Evolutionary conservation across 31 red algal genomes (phyloP).

Genomic region (Bonnemaisonia californica): DNA sequence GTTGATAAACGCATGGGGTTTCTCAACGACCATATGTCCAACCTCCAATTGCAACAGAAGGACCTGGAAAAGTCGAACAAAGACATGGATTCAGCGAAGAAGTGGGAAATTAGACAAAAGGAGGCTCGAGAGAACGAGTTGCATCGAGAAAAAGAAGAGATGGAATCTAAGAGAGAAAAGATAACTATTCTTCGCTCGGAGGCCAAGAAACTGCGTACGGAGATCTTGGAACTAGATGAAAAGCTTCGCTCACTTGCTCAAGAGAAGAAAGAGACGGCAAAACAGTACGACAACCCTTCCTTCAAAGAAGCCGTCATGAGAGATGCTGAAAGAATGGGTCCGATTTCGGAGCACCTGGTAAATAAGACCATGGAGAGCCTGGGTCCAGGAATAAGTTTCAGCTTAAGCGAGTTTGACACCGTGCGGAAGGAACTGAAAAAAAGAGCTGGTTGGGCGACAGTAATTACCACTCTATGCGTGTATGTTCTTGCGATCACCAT

Average conservation of each 20-base stretch:
- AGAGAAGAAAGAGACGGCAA: slow-evolving; percentile 28
- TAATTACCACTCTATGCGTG: slow-evolving; percentile 32
- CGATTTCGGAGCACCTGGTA: slow-evolving; percentile 40
- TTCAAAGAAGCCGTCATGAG: slow-evolving; percentile 25
- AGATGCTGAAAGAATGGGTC: slow-evolving; percentile 40
- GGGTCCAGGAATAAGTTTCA: slow-evolving; percentile 29
- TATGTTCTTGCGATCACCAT: slow-evolving; percentile 44
- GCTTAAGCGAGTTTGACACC: slow-evolving; percentile 8
- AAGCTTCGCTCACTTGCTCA: slow-evolving; percentile 31
- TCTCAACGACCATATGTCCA: slow-evolving; percentile 33
- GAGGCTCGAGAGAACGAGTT: slow-evolving; percentile 35
- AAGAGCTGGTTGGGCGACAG: neutral
- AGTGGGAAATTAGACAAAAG: slow-evolving; percentile 57
- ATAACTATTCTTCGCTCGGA: slow-evolving; percentile 17
- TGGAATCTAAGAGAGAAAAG: slow-evolving; percentile 57
- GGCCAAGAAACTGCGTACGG: slow-evolving; percentile 40
- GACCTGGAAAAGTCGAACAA: slow-evolving; percentile 37
- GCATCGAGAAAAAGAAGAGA: slow-evolving; percentile 50
- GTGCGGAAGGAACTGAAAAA: slow-evolving; percentile 32
- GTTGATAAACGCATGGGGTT: slow-evolving; percentile 53
- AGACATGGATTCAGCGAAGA: slow-evolving; percentile 40
- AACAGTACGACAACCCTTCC: slow-evolving; percentile 46
- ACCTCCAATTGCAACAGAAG: slow-evolving; percentile 32
- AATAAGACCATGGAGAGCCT: slow-evolving; percentile 58
- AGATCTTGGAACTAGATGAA: slow-evolving; percentile 43